These are phyloP conservation scores for Claviceps sp. DNA, from an alignment of 2,329 filamentous ascomycete species.

Conservation along the genomic window DNA sequence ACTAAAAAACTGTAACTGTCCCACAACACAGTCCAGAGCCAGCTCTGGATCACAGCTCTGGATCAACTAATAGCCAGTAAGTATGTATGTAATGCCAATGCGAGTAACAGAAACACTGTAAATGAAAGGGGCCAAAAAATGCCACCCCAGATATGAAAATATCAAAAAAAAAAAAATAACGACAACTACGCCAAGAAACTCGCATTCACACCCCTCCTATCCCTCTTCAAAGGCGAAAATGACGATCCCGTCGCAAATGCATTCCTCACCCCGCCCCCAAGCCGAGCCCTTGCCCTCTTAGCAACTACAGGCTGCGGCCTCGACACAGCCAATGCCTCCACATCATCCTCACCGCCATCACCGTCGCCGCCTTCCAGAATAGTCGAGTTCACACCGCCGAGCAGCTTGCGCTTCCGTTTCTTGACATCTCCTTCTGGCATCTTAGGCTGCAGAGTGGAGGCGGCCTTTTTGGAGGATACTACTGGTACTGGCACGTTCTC, in stretches of 20 bases:
- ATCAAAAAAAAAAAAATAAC: not conserved
- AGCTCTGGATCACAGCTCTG: not conserved
- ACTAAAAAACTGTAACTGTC: not conserved
- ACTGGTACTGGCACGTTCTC: conserved; percentile 14
- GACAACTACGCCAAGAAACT: conserved; percentile 41
- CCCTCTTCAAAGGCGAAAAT: conserved; percentile 63
- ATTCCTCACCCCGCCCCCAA: conserved; percentile 22
- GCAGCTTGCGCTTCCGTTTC: conserved; percentile 62
- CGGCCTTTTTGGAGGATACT: conserved; percentile 5
- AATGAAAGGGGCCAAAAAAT: not conserved
- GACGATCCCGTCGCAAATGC: conserved; percentile 36
- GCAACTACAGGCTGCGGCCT: not conserved
- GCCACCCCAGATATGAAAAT: not conserved
- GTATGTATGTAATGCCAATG: not conserved
- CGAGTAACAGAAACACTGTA: not conserved
- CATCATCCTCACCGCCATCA: conserved; percentile 47
- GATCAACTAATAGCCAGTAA: no score
- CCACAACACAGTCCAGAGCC: not conserved
- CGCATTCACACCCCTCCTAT: conserved; percentile 47
- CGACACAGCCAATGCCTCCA: conserved; percentile 21
- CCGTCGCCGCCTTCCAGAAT: conserved; percentile 63
- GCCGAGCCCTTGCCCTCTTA: conserved; percentile 6
- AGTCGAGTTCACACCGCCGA: conserved; percentile 48
- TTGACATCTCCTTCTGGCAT: conserved; percentile 26
- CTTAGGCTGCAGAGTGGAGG: conserved; percentile 7